phyloP scores from a whole-genome alignment of 2,329 filamentous ascomycete species.

The Scolecobasidium constrictum region DNA sequence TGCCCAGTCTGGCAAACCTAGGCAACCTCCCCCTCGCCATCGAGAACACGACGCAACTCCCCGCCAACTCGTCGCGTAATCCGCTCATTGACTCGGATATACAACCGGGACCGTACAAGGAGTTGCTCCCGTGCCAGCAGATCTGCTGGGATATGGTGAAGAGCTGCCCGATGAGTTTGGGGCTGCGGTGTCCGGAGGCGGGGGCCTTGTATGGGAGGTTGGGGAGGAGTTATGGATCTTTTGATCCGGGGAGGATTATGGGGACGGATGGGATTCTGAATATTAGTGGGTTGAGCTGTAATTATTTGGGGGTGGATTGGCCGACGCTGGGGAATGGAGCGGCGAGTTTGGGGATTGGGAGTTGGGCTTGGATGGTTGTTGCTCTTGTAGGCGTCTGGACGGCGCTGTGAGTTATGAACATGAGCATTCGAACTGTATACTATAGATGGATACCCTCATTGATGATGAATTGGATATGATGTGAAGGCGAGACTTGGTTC shows the following conservation, averaged over 20 bases:
- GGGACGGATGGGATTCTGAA: constrained; percentile 1
- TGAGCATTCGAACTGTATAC: too few relatives aligned
- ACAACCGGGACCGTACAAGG: constrained; percentile 81
- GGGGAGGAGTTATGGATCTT: constrained; percentile 5
- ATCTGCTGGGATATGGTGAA: constrained; percentile 79
- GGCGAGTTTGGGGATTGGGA: too few relatives aligned
- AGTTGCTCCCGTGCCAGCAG: constrained; percentile 79
- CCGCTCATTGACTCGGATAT: constrained; percentile 59
- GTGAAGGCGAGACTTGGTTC: too few relatives aligned
- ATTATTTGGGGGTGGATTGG: constrained; percentile 10
- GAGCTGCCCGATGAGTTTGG: constrained; percentile 67
- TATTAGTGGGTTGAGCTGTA: constrained; percentile 4
- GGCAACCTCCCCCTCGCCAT: constrained; percentile 13
- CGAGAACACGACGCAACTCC: constrained; percentile 20
- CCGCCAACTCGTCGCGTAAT: constrained; percentile 54
- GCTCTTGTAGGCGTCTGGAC: too few relatives aligned
- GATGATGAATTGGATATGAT: too few relatives aligned
- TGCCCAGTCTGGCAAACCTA: constrained; percentile 13
- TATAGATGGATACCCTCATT: too few relatives aligned
- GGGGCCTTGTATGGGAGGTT: background rate
- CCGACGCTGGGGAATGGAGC: constrained; percentile 4
- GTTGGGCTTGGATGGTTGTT: too few relatives aligned
- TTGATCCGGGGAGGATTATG: background rate
- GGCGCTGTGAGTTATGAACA: too few relatives aligned
- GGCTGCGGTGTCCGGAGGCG: constrained; percentile 59